Base-by-base conservation (phyloP, 1,284 basidiomycete genomes). In the Agroathelia rolfsii region DNA sequence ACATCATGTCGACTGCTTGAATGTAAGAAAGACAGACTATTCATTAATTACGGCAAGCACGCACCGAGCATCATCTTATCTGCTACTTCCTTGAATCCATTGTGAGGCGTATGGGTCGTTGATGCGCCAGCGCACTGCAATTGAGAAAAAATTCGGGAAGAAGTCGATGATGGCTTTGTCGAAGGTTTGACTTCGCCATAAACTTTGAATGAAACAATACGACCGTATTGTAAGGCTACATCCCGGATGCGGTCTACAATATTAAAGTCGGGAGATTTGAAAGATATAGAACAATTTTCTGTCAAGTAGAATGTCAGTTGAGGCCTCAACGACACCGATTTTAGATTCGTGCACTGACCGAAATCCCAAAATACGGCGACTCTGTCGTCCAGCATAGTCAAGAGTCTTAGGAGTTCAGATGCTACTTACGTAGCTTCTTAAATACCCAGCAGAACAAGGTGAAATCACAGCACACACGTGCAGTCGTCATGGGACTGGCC, bases 311-410 rank as follows among this genome's bases (percentile, higher is more conserved):
- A 19, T 24, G 30, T 13, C 41, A 13, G 16, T 28, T 12, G 12
- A 24, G n/a, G n/a, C n/a, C n/a, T n/a, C n/a, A n/a, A n/a, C 21
- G 23, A 8, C n/a, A 33, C 22, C 24, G 30, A 20, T n/a, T 18
- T 19, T 19, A 21, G 17, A 4, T 16, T 38, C 18, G 11, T 12
- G 6, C 4, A 52, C 67, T 26, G 35, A 73, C 73, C 73, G 43
- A 66, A 69, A 47, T 76, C 74, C 73, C 75, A 77, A 41, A 73
- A 77, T 19, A 77, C 61, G 34, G 66, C 69, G 25, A 73, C 69
- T 28, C 59, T 52, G 14, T 55, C 43, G 24, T 48, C 33, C 14
- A 20, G 12, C 11, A n/a, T 24, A 9, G 22, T 8, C n/a, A 15
- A 5, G 24, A 26, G n/a, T n/a, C n/a, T n/a, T n/a, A n/a, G n/a